Evolutionary conservation across 495 filamentous ascomycete genomes (phyloP).

Genomic region (Aspergillus sparsus): DNA sequence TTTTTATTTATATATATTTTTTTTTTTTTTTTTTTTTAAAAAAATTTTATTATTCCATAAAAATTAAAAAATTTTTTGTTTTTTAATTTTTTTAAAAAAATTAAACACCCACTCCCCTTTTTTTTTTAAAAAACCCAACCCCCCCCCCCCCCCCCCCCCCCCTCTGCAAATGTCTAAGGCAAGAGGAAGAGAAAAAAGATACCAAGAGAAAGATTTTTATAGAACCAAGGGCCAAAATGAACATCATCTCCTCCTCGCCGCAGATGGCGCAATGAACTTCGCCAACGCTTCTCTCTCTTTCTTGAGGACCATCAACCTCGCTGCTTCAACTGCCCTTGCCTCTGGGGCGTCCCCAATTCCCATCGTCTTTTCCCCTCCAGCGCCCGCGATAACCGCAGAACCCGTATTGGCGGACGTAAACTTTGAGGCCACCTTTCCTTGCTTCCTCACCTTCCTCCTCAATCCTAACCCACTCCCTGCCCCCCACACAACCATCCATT

Average conservation of each 20-base stretch:
- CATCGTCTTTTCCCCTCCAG: slow-evolving; percentile 6
- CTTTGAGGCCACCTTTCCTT: slow-evolving; percentile 25
- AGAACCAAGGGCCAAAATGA: not conserved
- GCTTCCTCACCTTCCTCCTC: slow-evolving; percentile 33
- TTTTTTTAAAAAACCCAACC: too few species aligned
- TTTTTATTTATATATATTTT: too few species aligned
- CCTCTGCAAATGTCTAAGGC: not conserved
- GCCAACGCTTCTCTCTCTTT: slow-evolving; percentile 47
- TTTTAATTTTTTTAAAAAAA: too few species aligned
- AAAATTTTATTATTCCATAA: too few species aligned
- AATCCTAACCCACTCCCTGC: slow-evolving; percentile 35
- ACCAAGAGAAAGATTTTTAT: not conserved
- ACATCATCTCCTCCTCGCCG: slow-evolving; percentile 34
- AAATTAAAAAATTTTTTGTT: too few species aligned
- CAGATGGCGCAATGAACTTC: slow-evolving; percentile 39
- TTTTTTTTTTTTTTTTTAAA: too few species aligned
- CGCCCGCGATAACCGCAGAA: slow-evolving; percentile 18
- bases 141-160: too few species aligned
- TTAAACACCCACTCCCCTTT: too few species aligned
- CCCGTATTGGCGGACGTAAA: slow-evolving; percentile 24
- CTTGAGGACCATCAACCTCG: slow-evolving; percentile 46
- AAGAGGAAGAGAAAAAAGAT: not conserved
- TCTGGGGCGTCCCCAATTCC: slow-evolving; percentile 27
- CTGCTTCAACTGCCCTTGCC: slow-evolving; percentile 47
- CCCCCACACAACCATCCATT: slow-evolving; percentile 51